Percentiles rank a stretch among this genome's conserved stretches.
phyloP scores from a whole-genome alignment of 2,329 filamentous ascomycete genomes.

The Byssoonygena ceratinophila region DNA sequence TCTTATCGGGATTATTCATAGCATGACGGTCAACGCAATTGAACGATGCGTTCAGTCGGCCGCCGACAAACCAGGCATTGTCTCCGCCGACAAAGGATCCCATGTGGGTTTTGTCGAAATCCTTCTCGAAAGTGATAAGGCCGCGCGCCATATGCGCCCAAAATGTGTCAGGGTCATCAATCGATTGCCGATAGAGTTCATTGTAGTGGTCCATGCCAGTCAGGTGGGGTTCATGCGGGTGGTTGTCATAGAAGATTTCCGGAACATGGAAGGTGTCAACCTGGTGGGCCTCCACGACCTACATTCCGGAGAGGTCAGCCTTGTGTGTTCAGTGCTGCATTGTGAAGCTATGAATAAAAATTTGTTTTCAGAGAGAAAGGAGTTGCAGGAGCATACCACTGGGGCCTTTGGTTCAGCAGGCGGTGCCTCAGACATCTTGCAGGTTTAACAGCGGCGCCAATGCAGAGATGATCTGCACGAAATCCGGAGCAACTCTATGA shows the following conservation, averaged over 20 bases:
- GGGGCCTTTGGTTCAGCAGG: conserved; percentile 28
- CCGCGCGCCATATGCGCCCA: conserved; percentile 81
- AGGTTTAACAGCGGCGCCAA: neutral
- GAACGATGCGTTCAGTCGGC: conserved; percentile 86
- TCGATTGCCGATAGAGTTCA: conserved; percentile 66
- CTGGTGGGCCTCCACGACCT: conserved; percentile 40
- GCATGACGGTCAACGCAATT: conserved; percentile 97
- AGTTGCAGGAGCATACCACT: conserved; percentile 28
- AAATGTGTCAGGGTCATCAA: conserved; percentile 78
- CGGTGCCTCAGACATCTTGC: neutral
- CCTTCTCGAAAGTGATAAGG: conserved; percentile 76
- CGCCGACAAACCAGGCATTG: conserved; percentile 89
- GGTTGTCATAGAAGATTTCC: conserved; percentile 47
- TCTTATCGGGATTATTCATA: conserved; percentile 82
- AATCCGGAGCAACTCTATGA: no score
- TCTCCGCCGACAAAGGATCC: conserved; percentile 72
- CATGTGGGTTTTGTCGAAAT: conserved; percentile 79
- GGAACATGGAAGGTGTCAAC: conserved; percentile 47
- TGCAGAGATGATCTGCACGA: neutral
- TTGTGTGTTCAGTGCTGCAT: no score
- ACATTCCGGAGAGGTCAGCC: conserved; percentile 4
- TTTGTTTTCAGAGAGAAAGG: neutral
- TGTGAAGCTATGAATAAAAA: neutral
- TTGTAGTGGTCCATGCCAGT: conserved; percentile 52
- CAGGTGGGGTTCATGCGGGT: conserved; percentile 51